Percentiles rank a stretch among this genome's conserved stretches.
phyloP scores from a whole-genome alignment of 164 flowering plant species.

The Warburgia ugandensis region DNA sequence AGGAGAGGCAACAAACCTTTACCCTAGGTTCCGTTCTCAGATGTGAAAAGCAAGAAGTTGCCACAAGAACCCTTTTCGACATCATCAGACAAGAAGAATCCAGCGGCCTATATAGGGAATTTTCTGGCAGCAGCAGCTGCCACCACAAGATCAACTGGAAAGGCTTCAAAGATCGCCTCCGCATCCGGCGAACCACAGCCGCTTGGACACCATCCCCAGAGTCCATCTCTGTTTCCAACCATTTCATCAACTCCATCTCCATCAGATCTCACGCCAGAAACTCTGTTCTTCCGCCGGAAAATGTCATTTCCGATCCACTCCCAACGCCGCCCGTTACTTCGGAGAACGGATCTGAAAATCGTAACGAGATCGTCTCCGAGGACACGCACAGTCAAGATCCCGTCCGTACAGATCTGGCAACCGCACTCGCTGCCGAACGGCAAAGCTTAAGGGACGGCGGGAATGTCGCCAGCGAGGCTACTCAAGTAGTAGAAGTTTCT shows the following conservation, averaged over 20 bases:
- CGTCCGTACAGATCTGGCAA: neutral
- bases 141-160: constrained; percentile 41
- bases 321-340: neutral
- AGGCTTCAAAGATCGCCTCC: constrained; percentile 47
- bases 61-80: constrained; percentile 45
- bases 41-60: constrained; percentile 4
- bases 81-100: constrained; percentile 49
- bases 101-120: constrained; percentile 10
- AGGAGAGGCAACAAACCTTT: neutral
- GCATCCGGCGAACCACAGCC: constrained; percentile 35
- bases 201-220: constrained; percentile 38
- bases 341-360: neutral
- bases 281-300: too few species aligned
- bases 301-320: neutral
- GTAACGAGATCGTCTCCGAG: neutral
- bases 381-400: neutral
- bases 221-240: constrained; percentile 8
- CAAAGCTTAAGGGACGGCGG: too few species aligned
- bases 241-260: neutral
- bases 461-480: too few species aligned
- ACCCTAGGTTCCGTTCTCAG: constrained; percentile 34
- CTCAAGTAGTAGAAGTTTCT: too few species aligned
- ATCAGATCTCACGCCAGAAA: neutral
- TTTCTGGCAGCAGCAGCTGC: constrained; percentile 3
- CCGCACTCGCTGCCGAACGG: constrained; percentile 7